phyloP scores from a whole-genome alignment of 1,284 basidiomycete species.

The Mycena sp. region DNA sequence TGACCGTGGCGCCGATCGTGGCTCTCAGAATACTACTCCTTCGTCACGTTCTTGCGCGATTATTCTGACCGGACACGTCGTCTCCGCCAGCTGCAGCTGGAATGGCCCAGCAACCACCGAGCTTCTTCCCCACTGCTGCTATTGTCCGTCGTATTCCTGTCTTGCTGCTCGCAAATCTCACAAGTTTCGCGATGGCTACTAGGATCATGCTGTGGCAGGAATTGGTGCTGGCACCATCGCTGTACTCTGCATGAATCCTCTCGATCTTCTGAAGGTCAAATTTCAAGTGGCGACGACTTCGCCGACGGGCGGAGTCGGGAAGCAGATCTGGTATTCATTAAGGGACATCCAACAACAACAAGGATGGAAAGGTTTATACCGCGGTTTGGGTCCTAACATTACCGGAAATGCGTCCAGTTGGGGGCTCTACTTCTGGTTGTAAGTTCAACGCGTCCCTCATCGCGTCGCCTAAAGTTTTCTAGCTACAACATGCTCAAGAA shows the following conservation, averaged over 20 bases:
- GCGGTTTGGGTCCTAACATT: slow-evolving; percentile 91
- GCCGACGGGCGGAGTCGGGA: slow-evolving; percentile 72
- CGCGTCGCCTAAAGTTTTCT: background rate
- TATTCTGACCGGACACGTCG: background rate
- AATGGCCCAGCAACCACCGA: slow-evolving; percentile 55
- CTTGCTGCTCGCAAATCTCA: background rate
- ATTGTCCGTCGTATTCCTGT: slow-evolving; percentile 53
- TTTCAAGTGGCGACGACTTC: slow-evolving; percentile 89
- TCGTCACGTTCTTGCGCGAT: background rate
- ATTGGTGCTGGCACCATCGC: slow-evolving; percentile 93
- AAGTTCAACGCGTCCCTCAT: slow-evolving; percentile 45
- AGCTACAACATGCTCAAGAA: slow-evolving; percentile 98
- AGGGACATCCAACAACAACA: slow-evolving; percentile 78
- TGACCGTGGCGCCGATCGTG: slow-evolving; percentile 4
- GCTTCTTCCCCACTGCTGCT: slow-evolving; percentile 79
- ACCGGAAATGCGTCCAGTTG: slow-evolving; percentile 97
- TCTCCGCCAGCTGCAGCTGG: slow-evolving; percentile 38
- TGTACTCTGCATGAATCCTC: slow-evolving; percentile 96
- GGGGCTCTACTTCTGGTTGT: slow-evolving; percentile 99
- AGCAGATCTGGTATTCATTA: slow-evolving; percentile 82
- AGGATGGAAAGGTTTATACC: slow-evolving; percentile 90
- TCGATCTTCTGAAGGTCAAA: slow-evolving; percentile 96
- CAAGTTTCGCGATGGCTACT: background rate
- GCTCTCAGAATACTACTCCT: background rate
- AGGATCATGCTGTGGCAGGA: slow-evolving; percentile 96